A percentile compares a stretch with the other conserved stretches of the same genome.
Evolutionary conservation across 176 grass and related monocot species (phyloP).

Genomic region (Pontederia crassipes): DNA sequence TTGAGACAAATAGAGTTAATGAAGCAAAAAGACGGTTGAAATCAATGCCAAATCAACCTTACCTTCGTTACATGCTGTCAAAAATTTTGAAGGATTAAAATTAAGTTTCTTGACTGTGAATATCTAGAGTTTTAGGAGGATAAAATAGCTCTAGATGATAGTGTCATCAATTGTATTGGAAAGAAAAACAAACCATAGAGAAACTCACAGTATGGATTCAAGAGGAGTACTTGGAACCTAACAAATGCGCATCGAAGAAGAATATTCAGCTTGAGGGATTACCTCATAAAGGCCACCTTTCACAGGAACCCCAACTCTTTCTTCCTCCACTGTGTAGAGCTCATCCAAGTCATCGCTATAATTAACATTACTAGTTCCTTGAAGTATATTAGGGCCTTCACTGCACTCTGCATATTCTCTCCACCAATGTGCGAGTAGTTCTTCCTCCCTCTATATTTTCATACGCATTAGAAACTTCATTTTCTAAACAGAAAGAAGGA

Average conservation of each 20-base stretch:
- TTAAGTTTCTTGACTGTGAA: too few species aligned
- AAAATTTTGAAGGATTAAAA: too few species aligned
- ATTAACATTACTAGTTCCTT: slow-evolving; percentile 16
- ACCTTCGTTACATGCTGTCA: too few species aligned
- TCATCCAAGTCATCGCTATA: slow-evolving; percentile 25
- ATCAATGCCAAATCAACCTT: too few species aligned
- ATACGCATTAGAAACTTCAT: not conserved
- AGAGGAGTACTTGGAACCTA: not conserved
- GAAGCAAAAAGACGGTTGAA: too few species aligned
- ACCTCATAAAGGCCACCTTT: slow-evolving; percentile 98
- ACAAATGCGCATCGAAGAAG: not conserved
- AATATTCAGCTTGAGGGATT: slow-evolving; percentile 3
- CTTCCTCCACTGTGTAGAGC: slow-evolving; percentile 79
- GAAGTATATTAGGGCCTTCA: slow-evolving; percentile 55
- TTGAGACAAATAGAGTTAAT: too few species aligned
- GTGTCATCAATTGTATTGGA: too few species aligned
- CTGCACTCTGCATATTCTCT: slow-evolving; percentile 88
- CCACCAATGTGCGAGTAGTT: slow-evolving; percentile 86
- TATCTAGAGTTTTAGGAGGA: too few species aligned
- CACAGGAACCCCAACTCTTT: slow-evolving; percentile 83
- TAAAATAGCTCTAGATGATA: too few species aligned
- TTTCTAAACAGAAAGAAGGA: too few species aligned
- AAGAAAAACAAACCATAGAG: too few species aligned
- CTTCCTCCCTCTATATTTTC: slow-evolving; percentile 75
- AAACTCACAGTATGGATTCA: not conserved